Percentiles rank a stretch among this genome's conserved stretches.
Evolutionary conservation across 2,329 filamentous ascomycete species (phyloP).

Genomic region (Alternaria brassicicola): DNA sequence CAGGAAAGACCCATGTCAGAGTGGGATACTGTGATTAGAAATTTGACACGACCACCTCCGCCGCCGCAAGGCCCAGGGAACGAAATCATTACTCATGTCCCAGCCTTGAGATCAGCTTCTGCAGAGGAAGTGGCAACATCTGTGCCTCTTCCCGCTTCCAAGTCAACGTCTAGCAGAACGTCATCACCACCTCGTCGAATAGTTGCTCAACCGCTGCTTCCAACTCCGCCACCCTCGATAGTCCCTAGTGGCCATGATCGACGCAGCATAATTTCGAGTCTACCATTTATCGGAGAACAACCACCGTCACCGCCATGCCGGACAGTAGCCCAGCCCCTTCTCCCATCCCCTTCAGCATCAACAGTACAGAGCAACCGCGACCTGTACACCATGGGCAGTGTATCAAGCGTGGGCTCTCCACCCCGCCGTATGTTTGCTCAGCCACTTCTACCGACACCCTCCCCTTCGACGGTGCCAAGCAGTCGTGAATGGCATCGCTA

Average conservation of each 20-base stretch:
- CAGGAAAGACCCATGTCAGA: constrained; percentile 51
- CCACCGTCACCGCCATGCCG: constrained; percentile 26
- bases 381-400: constrained; percentile 7
- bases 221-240: constrained; percentile 40
- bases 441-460: constrained; percentile 38
- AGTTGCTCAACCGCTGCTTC: constrained; percentile 40
- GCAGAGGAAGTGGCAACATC: constrained; percentile 24
- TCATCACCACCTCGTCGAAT: constrained; percentile 28
- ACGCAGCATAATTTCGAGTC: constrained; percentile 29
- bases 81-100: constrained; percentile 42
- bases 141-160: constrained; percentile 24
- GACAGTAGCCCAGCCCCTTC: constrained; percentile 37
- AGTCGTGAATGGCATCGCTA: constrained; percentile 25
- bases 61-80: constrained; percentile 18
- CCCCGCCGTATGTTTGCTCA: constrained; percentile 32
- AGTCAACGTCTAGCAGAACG: constrained; percentile 12
- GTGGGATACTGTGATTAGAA: constrained; percentile 46
- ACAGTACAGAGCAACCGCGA: constrained; percentile 33
- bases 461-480: constrained; percentile 36
- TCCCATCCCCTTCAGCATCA: constrained; percentile 40
- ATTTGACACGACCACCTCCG: constrained; percentile 34
- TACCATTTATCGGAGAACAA: constrained; percentile 33
- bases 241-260: constrained; percentile 30
- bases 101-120: constrained; percentile 27
- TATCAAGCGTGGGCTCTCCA: constrained; percentile 11